A percentile compares a stretch with the other conserved stretches of the same genome.
Evolutionary conservation across 1,284 basidiomycete species (phyloP).

Genomic region (Cryptococcus wingfieldii): DNA sequence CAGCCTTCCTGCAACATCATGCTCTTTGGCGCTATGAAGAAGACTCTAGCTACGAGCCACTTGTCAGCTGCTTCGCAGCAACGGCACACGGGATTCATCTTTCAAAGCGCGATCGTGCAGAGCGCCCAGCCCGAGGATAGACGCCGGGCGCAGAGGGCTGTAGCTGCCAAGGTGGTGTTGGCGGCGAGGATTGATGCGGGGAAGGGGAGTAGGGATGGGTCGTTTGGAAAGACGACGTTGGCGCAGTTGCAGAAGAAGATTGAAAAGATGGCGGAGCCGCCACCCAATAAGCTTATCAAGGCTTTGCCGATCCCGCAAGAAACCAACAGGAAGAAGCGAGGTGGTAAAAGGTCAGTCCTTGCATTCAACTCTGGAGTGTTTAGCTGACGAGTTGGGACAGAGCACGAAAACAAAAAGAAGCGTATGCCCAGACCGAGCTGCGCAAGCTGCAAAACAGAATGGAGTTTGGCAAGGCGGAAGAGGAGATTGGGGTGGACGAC

Average conservation of each 20-base stretch:
- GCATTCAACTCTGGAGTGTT: background rate
- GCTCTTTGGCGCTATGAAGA: conserved; percentile 88
- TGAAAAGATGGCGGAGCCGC: conserved; percentile 87
- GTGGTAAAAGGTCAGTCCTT: conserved; percentile 73
- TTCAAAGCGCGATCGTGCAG: conserved; percentile 82
- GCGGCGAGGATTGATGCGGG: conserved; percentile 91
- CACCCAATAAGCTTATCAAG: conserved; percentile 88
- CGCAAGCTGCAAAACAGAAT: conserved; percentile 96
- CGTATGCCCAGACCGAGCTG: conserved; percentile 92
- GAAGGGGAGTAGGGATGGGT: conserved; percentile 68
- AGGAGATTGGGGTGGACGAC: conserved; percentile 93
- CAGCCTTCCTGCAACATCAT: conserved; percentile 96
- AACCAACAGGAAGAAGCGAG: conserved; percentile 89
- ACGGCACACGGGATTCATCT: conserved; percentile 95
- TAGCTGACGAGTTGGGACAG: conserved; percentile 49
- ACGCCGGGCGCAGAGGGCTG: conserved; percentile 84
- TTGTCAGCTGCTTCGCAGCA: conserved; percentile 61
- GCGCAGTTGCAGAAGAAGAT: conserved; percentile 88
- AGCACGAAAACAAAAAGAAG: conserved; percentile 94
- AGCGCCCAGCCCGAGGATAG: conserved; percentile 86
- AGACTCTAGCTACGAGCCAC: conserved; percentile 75
- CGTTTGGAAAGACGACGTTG: conserved; percentile 72
- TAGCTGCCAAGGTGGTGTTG: conserved; percentile 73
- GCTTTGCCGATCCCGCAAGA: conserved; percentile 95
- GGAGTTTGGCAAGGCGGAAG: conserved; percentile 91